A percentile compares a stretch with the other conserved stretches of the same genome.
Evolutionary conservation across 2,329 filamentous ascomycete species (phyloP).

Genomic region (Ophiostoma sp.): DNA sequence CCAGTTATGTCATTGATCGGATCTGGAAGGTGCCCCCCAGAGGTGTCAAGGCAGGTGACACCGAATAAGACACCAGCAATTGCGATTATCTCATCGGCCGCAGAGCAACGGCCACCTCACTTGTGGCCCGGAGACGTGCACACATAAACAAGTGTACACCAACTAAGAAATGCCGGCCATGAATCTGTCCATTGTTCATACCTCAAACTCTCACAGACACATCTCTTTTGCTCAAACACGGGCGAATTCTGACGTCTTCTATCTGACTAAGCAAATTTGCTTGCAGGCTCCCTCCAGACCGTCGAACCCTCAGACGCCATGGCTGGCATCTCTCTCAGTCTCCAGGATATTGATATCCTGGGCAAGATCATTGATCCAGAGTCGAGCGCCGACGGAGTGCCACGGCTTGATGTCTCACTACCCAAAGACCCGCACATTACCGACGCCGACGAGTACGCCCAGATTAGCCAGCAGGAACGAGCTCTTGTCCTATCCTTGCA

Average conservation of each 20-base stretch:
- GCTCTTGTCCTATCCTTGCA: conserved; percentile 52
- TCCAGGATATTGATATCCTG: conserved; percentile 56
- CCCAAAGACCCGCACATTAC: conserved; percentile 55
- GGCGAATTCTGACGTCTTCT: background rate
- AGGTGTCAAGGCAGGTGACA: background rate
- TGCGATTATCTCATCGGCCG: background rate
- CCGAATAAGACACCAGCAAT: conserved; percentile 1
- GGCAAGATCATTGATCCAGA: conserved; percentile 65
- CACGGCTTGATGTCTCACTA: conserved; percentile 50
- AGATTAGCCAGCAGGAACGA: conserved; percentile 47
- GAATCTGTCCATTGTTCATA: too few species aligned
- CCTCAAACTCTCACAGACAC: background rate
- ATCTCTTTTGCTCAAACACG: background rate
- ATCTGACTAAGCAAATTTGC: background rate
- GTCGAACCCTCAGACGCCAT: conserved; percentile 14
- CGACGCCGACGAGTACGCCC: conserved; percentile 47
- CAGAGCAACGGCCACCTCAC: background rate
- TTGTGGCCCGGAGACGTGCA: background rate
- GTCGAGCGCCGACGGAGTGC: conserved; percentile 49
- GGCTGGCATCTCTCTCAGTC: conserved; percentile 43
- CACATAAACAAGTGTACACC: background rate
- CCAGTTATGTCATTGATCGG: background rate
- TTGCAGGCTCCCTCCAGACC: background rate
- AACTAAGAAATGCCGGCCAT: background rate
- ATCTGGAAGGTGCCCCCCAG: background rate